phyloP scores from a whole-genome alignment of 495 filamentous ascomycete genomes.

The Rhypophila decipiens region DNA sequence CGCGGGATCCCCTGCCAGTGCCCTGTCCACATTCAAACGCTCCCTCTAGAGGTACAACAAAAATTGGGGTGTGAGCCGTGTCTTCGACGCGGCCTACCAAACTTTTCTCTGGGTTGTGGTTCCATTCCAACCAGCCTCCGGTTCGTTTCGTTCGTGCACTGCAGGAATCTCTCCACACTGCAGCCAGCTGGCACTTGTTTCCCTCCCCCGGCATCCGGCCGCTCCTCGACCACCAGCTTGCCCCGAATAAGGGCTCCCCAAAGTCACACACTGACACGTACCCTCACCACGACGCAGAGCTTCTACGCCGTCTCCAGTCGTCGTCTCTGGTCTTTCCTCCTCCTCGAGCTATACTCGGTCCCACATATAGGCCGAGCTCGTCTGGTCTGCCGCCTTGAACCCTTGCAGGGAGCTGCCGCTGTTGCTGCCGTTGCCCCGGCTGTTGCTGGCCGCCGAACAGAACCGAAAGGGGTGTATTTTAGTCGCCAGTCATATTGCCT shows the following conservation, averaged over 20 bases:
- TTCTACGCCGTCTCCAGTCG: conserved; percentile 2
- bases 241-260: conserved; percentile 5
- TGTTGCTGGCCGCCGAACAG: conserved; percentile 12
- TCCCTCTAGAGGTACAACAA: conserved; percentile 25
- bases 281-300: not conserved
- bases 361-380: conserved; percentile 21
- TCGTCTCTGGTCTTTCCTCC: not conserved
- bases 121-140: conserved; percentile 23
- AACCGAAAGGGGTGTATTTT: conserved; percentile 20
- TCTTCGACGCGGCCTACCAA: conserved; percentile 24
- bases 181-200: conserved; percentile 17
- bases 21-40: conserved; percentile 20
- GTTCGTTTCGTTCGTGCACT: conserved; percentile 29
- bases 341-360: conserved; percentile 5
- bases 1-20: conserved; percentile 20
- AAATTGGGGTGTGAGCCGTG: conserved; percentile 27
- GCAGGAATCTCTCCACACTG: conserved; percentile 23
- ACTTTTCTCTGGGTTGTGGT: conserved; percentile 20
- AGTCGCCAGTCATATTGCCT: conserved; percentile 24
- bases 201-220: conserved; percentile 8
- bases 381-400: conserved; percentile 16
- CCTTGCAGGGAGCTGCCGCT: conserved; percentile 17
- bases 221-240: not conserved
- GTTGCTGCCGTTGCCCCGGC: conserved; percentile 13
- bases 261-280: conserved; percentile 5